Percentiles rank a stretch among this genome's conserved stretches.
phyloP scores from a whole-genome alignment of 2,329 filamentous ascomycete genomes.

The Aspergillus felis region DNA sequence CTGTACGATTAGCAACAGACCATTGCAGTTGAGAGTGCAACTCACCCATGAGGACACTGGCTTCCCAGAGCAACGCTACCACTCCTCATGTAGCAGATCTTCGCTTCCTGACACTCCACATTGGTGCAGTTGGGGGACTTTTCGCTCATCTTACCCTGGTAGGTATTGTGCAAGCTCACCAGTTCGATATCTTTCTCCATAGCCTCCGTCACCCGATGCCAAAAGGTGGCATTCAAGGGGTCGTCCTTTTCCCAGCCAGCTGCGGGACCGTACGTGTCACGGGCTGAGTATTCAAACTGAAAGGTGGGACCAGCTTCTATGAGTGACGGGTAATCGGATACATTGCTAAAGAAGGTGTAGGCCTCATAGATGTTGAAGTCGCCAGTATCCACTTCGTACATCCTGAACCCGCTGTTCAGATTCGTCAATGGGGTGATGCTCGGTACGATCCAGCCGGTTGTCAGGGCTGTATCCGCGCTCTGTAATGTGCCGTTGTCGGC shows the following conservation, averaged over 20 bases:
- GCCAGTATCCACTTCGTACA: constrained; percentile 54
- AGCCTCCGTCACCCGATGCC: constrained; percentile 55
- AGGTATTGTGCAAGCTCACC: constrained; percentile 49
- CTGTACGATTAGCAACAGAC: constrained; percentile 11
- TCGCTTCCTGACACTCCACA: constrained; percentile 49
- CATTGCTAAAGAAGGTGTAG: constrained; percentile 52
- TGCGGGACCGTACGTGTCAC: constrained; percentile 46
- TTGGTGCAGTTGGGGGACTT: constrained; percentile 51
- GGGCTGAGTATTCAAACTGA: constrained; percentile 50
- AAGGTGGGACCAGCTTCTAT: constrained; percentile 44
- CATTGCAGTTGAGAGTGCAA: neutral
- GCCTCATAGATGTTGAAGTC: constrained; percentile 53
- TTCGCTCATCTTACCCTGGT: constrained; percentile 51
- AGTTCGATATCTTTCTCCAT: constrained; percentile 51
- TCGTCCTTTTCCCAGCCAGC: constrained; percentile 45
- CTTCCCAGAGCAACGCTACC: constrained; percentile 51
- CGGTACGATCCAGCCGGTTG: constrained; percentile 51
- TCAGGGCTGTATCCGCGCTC: constrained; percentile 42
- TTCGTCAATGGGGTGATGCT: constrained; percentile 53
- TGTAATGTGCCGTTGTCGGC: constrained; percentile 48
- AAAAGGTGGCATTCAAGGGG: constrained; percentile 57
- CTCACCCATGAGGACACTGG: constrained; percentile 50
- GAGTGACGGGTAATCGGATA: constrained; percentile 42
- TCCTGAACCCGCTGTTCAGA: constrained; percentile 50
- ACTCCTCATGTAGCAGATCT: constrained; percentile 58